Evolutionary conservation across 805 yeast species (phyloP).

Genomic region (Helenozyma baotianmanensis): DNA sequence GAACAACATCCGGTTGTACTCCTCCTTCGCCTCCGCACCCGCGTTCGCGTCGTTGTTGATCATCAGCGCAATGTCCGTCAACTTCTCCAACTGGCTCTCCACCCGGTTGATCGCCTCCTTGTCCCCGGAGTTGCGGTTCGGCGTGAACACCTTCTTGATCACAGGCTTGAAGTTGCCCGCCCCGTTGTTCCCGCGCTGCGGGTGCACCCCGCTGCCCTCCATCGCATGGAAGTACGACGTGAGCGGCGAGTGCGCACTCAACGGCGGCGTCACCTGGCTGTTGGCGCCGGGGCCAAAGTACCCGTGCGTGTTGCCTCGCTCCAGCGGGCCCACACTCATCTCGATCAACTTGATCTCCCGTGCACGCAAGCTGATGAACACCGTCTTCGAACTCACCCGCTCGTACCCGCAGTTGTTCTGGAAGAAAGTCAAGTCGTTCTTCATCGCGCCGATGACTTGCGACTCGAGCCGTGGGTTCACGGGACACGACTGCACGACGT

Average conservation of each 20-base stretch:
- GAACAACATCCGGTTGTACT: conserved; percentile 14
- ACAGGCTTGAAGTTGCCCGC: conserved; percentile 26
- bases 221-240: conserved; percentile 7
- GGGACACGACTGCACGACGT: conserved; percentile 52
- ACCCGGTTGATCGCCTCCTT: conserved; percentile 21
- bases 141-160: conserved; percentile 34
- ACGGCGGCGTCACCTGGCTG: conserved; percentile 2
- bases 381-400: conserved; percentile 31
- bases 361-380: conserved; percentile 41
- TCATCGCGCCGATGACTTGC: conserved; percentile 48
- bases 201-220: not conserved
- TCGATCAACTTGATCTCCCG: conserved; percentile 43
- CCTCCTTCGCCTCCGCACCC: conserved; percentile 9
- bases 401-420: conserved; percentile 33
- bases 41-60: conserved; percentile 13
- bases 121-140: conserved; percentile 30
- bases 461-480: conserved; percentile 45
- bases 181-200: not conserved
- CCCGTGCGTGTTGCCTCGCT: not conserved
- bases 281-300: conserved; percentile 1
- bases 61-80: conserved; percentile 18
- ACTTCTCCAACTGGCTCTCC: conserved; percentile 25
- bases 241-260: conserved; percentile 6
- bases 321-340: conserved; percentile 25
- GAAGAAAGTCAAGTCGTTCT: conserved; percentile 43